Percentiles rank a stretch among this genome's conserved stretches.
These are phyloP conservation scores for Dactylellina cionopaga DNA, from an alignment of 2,329 filamentous ascomycete genomes.

Conservation along the genomic window DNA sequence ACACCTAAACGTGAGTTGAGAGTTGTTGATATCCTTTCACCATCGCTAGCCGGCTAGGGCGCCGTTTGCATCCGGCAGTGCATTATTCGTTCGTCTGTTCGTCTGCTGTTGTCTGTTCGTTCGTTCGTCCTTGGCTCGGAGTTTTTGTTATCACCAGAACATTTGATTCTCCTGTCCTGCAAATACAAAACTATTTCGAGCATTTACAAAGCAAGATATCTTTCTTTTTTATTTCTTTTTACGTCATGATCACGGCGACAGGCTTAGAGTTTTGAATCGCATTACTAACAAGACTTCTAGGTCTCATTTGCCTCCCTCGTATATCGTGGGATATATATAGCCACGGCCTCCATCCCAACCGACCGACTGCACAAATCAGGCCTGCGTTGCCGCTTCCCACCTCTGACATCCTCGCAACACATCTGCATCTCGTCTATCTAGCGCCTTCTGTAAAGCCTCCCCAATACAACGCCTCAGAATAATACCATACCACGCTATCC, in stretches of 20 bases:
- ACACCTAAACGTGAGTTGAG: slow-evolving; percentile 40
- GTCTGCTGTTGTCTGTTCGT: background rate
- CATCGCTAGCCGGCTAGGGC: background rate
- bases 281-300: slow-evolving; percentile 26
- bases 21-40: slow-evolving; percentile 24
- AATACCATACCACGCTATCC: background rate
- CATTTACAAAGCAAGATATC: too few species aligned
- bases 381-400: slow-evolving; percentile 6
- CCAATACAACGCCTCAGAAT: background rate
- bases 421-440: slow-evolving; percentile 30
- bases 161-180: too few species aligned
- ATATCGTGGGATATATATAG: slow-evolving; percentile 1
- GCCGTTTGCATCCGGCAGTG: slow-evolving; percentile 29
- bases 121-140: background rate
- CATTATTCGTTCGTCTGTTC: too few species aligned
- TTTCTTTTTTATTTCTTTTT: background rate
- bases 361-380: too few species aligned
- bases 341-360: background rate
- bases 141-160: background rate
- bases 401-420: slow-evolving; percentile 42
- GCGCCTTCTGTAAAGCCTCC: background rate
- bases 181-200: too few species aligned
- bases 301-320: background rate
- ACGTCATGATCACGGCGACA: background rate
- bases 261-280: background rate